Percentiles rank a stretch among this genome's conserved stretches.
phyloP scores from a whole-genome alignment of 257 asterid species.

The Capsicum rhomboideum region DNA sequence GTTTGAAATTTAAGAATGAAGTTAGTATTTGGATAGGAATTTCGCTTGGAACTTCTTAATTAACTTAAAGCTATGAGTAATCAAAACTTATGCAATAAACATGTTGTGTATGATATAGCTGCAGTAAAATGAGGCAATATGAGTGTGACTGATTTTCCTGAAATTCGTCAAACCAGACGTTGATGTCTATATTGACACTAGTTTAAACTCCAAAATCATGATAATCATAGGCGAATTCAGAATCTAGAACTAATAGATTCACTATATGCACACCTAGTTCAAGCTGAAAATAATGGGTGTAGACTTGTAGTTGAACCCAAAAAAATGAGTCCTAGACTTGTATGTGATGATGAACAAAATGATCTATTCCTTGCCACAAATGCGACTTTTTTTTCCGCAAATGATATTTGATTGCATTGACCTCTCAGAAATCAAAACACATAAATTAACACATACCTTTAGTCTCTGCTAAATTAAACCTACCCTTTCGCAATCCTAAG shows the following conservation, averaged over 20 bases:
- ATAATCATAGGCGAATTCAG: background rate
- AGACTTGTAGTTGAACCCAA: too few species aligned
- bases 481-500: slow-evolving; percentile 22
- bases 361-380: background rate
- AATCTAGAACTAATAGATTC: background rate
- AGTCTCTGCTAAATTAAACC: background rate
- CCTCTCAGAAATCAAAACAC: background rate
- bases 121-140: background rate
- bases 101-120: background rate
- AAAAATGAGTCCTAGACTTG: background rate
- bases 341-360: background rate
- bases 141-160: background rate
- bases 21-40: background rate
- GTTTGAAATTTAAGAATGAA: background rate
- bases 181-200: background rate
- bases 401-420: background rate
- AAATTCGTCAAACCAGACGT: background rate
- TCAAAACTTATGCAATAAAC: background rate
- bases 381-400: background rate
- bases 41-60: background rate
- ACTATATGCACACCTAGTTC: background rate
- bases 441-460: background rate
- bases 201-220: background rate
- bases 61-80: background rate
- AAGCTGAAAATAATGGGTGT: too few species aligned